Conservation (phyloP, 208 protist species). For the Acanthamoeba sp. region DNA sequence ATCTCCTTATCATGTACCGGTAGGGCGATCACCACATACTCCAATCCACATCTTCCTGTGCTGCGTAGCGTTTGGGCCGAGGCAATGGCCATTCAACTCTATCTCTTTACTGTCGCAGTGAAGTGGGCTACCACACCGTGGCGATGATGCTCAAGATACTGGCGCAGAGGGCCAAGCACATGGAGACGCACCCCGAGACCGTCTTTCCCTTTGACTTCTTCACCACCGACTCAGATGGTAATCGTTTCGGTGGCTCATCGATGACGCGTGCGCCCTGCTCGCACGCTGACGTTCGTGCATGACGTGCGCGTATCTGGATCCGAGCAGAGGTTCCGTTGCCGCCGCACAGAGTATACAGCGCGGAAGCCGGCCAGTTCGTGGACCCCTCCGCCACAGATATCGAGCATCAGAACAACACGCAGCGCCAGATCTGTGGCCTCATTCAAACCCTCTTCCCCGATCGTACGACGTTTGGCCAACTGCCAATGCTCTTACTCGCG, state of each 20-base stretch:
- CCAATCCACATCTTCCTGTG: no score
- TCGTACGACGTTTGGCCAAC: not conserved
- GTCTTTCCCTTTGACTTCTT: constrained; percentile 40
- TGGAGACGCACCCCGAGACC: not conserved
- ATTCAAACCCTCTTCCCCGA: constrained; percentile 32
- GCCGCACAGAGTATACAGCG: not conserved
- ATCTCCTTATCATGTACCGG: constrained; percentile 47
- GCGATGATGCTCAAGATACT: constrained; percentile 25
- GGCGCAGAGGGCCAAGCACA: not conserved
- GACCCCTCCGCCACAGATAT: not conserved
- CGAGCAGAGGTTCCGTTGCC: constrained; percentile 16
- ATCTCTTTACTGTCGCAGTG: not conserved
- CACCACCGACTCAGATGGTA: constrained; percentile 6
- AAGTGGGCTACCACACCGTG: constrained; percentile 9
- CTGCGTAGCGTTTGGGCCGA: not conserved
- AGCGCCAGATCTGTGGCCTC: constrained; percentile 42
- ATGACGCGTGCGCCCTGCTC: no score
- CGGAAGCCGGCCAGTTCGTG: not conserved
- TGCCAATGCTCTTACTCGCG: not conserved
- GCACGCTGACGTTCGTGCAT: no score
- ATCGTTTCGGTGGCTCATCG: no score
- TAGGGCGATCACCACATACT: no score
- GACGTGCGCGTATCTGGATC: no score
- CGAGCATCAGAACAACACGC: constrained; percentile 32
- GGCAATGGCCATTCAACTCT: not conserved